Evolutionary conservation across 169 alveolate genomes (phyloP), one percentile per base, ranked within the genome.

Genomic region (Cyclospora cayetanensis): DNA sequence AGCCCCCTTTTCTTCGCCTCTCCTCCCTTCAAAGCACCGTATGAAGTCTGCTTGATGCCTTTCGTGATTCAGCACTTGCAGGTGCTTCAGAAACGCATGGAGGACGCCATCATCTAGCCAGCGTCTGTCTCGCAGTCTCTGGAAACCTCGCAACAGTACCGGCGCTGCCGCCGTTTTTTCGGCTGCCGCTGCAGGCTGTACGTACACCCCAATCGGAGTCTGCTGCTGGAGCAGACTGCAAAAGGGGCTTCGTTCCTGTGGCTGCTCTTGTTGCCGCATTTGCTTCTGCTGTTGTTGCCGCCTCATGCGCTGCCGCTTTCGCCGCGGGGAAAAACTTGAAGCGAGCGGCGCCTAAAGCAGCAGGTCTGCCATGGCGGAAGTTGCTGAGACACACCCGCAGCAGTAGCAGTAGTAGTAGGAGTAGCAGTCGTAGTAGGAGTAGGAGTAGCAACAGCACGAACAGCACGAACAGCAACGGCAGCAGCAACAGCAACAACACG

Each of bases 171-270:
- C 83, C 39, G 83, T 37, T 20, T 72, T 55, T 27, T 37, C 46
- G 34, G 83, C 83, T 72, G 83, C 83, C 15, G 55, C 31, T 34
- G 55, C 83, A 1, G 83, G 83, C 83, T 72, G 83, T 11, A 37
- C 12, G 53, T 72, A 72, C 83, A 72, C 50, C 83, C 35, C 35
- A 12, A n/a, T 25, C 15, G 34, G 34, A 4, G 20, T 18, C 29
- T 35, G 55, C 83, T 72, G 83, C 83, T 72, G 83, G 60, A 72
- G 27, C 50, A 72, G 60, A 31, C 83, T 55, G 53, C 83, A 72
- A 2, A 72, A 72, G 84, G 50, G 37, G 39, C 37, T 34, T 35
- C 27, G 22, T 15, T 31, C 60, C 55, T n/a, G 27, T 12, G 20
- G 35, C 50, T 29, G 55, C 50, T 35, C 39, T 55, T 72, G 83